Evolutionary conservation across 108 stramenopile species (phyloP), one percentile per base, ranked within the genome.

Genomic region (Seminavis robusta): DNA sequence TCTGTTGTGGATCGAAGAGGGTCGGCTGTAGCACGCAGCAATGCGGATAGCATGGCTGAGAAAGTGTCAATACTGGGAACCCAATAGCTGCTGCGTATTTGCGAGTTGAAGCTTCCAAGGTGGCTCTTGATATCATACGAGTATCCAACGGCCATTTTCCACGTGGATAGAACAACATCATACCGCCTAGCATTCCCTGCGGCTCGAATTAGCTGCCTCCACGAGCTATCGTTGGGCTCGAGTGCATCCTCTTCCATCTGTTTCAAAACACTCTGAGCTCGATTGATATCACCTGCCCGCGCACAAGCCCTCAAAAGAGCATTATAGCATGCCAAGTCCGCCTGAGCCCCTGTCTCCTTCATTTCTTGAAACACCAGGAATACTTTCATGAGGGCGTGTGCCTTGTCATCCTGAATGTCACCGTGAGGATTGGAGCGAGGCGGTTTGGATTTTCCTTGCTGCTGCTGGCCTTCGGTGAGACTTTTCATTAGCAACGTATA

Each of bases 271-370:
- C 80, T 74, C 32, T 49, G 54, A 2, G 80, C 73, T 24, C 69
- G 73, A 40, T 72, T 63, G 3, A 86, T 45, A 39, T 94, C 88
- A 17, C 89, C 89, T 20, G 71, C 76, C 8, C 78, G 67, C 1
- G 93, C 80, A 55, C 87, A 91, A 1, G 87, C 83, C 43, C 73
- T 65, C 28, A 94, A 56, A 1, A 94, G 63, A 21, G 88, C 72
- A 53, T 94, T 91, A 69, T 88, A 94, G 37, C 83, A 87, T 33
- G 84, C 85, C 11, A 91, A 23, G 66, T 94, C 93, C 1, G 88
- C 87, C 21, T 61, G 56, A 0, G 69, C 72, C 10, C 86, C 92
- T 1, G 76, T 51, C 2, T 70, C 63, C 45, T 89, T 76, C 84
- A 94, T 88, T 55, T 84, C 83, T 67, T 89, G 79, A 61, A 91